Conservation (phyloP, 176 grass and related monocot genomes). For the Aegilops bicornis region DNA sequence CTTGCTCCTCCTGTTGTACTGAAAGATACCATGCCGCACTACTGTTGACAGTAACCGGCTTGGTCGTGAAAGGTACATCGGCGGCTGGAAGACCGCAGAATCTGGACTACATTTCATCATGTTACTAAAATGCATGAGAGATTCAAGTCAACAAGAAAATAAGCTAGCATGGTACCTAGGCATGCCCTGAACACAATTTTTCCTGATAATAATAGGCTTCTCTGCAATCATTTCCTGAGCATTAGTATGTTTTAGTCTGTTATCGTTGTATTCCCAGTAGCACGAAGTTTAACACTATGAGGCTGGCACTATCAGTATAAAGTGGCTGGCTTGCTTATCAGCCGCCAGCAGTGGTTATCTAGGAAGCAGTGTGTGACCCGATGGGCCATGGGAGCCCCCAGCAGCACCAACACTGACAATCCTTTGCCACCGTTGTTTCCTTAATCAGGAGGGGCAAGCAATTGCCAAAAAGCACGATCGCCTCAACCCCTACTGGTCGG, state of each 20-base stretch:
- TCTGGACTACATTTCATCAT: not conserved
- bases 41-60: not conserved
- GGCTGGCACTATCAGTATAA: slow-evolving; percentile 25
- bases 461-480: not conserved
- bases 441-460: slow-evolving; percentile 51
- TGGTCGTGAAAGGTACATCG: not conserved
- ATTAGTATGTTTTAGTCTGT: not conserved
- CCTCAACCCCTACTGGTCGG: slow-evolving; percentile 9
- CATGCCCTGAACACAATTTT: not conserved
- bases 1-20: not conserved
- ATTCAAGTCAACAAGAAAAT: not conserved
- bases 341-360: not conserved
- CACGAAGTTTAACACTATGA: not conserved
- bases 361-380: not conserved
- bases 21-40: not conserved
- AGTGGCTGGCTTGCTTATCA: slow-evolving; percentile 2
- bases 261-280: not conserved
- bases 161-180: not conserved
- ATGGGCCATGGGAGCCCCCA: slow-evolving; percentile 24
- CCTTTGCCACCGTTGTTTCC: slow-evolving; percentile 39
- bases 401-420: slow-evolving; percentile 22
- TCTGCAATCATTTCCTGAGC: not conserved
- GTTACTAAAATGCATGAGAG: not conserved
- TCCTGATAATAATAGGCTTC: too few species aligned
- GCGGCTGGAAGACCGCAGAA: not conserved